Conservation (phyloP, 2,329 filamentous ascomycete species). For the Harringtonia lauricola region DNA sequence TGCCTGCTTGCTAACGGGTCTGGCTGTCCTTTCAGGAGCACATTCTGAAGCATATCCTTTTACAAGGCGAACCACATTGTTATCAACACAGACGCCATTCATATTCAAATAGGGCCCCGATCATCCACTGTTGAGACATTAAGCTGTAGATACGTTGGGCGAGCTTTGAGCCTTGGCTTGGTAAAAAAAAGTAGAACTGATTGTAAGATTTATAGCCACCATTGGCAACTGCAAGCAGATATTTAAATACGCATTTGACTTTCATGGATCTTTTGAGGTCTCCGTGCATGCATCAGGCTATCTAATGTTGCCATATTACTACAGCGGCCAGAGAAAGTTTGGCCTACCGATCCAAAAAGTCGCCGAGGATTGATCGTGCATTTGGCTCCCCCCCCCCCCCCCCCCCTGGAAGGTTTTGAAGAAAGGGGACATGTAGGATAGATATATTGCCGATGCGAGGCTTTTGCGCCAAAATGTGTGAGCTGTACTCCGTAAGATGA, state of each 20-base stretch:
- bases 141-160: slow-evolving; percentile 3
- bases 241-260: slow-evolving; percentile 22
- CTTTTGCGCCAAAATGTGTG: too few species aligned
- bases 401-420: too few species aligned
- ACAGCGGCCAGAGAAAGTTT: slow-evolving; percentile 5
- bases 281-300: slow-evolving; percentile 26
- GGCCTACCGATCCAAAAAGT: too few species aligned
- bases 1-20: slow-evolving; percentile 28
- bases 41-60: slow-evolving; percentile 23
- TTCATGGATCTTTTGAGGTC: slow-evolving; percentile 26
- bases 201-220: slow-evolving; percentile 25
- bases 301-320: slow-evolving; percentile 23
- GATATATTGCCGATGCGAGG: too few species aligned
- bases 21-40: slow-evolving; percentile 28
- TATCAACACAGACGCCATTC: slow-evolving; percentile 21
- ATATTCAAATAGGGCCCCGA: slow-evolving; percentile 27
- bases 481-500: too few species aligned
- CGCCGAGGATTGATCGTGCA: too few species aligned
- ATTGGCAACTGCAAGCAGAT: slow-evolving; percentile 32
- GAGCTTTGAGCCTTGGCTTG: slow-evolving; percentile 18
- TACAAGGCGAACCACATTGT: slow-evolving; percentile 19
- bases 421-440: too few species aligned
- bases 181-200: slow-evolving; percentile 23
- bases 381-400: too few species aligned
- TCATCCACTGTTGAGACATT: slow-evolving; percentile 22